Base-by-base conservation (phyloP, 768 basidiomycete species). In the Russula olivacea region DNA sequence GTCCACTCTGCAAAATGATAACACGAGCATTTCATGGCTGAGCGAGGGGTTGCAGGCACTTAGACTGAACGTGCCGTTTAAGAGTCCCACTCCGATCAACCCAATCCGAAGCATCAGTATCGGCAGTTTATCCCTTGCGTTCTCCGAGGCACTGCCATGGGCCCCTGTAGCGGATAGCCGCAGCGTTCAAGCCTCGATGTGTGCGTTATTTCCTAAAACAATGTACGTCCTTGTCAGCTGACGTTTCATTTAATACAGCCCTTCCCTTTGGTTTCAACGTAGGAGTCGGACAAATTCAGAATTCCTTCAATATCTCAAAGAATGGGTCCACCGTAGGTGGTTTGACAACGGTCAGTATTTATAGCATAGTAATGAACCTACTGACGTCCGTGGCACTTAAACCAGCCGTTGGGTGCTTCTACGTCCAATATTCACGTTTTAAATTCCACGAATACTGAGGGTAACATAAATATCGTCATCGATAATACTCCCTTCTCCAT, bases 231-330 rank as follows among this genome's bases (percentile, higher is more conserved):
- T 51, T 32, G 21, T 25, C 8, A 34, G 21, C 32, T 61, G n/a
- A 48, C 49, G 38, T 62, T 34, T 38, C n/a, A 17, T 30, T 43
- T n/a, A 12, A 30, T 9, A n/a, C 62, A 87, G 86, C 80, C 65
- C 73, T 90, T 41, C 88, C 88, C 36, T 90, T 90, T 64, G 88
- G 88, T 11, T 90, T 90, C 71, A 74, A 74, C 30, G 9, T 88
- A 19, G 74, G 75, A 1, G 82, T 89, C 56, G 78, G 76, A 32
- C 71, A 86, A 62, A 88, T 90, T 36, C 75, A 81, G 69, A 89
- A 90, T 68, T 73, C 78, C 36, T 88, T 90, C 69, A 81, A 79
- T 25, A 83, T 90, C 65, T 75, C 81, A 25, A 79, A 77, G 68
- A 79, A 83, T 66, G 79, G 79, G 30, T 73, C 71, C 8, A 71